These are phyloP conservation scores for Sphaerosporella brunnea DNA, from an alignment of 495 filamentous ascomycete genomes.

Conservation along the genomic window DNA sequence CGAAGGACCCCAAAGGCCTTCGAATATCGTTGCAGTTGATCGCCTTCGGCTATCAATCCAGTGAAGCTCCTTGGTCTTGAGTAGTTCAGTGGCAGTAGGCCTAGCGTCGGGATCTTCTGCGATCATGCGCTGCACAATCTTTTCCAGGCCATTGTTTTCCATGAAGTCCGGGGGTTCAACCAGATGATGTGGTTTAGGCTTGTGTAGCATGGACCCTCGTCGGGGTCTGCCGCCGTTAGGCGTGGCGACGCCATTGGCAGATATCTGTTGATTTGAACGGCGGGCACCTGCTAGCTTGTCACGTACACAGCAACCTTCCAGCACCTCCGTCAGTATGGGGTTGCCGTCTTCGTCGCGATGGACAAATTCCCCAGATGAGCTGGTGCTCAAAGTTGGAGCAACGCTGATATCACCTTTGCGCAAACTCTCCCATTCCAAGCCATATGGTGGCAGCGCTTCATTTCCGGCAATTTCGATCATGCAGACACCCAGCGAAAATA, in stretches of 20 bases:
- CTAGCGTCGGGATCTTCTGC: constrained; percentile 52
- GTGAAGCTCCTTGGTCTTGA: constrained; percentile 46
- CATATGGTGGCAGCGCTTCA: constrained; percentile 78
- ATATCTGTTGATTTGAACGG: constrained; percentile 25
- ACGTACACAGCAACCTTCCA: too few species aligned
- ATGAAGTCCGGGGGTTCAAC: constrained; percentile 70
- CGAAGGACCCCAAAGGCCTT: constrained; percentile 87
- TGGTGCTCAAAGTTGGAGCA: constrained; percentile 65
- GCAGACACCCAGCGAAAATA: constrained; percentile 85
- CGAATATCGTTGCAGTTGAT: constrained; percentile 76
- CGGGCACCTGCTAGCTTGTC: not conserved
- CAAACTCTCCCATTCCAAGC: constrained; percentile 69
- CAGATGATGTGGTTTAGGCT: constrained; percentile 43
- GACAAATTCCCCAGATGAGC: constrained; percentile 47
- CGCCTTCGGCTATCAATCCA: constrained; percentile 61
- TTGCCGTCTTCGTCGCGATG: constrained; percentile 31
- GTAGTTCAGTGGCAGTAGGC: constrained; percentile 54
- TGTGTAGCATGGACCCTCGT: constrained; percentile 32
- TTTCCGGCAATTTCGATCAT: constrained; percentile 89
- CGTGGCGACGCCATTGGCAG: constrained; percentile 21
- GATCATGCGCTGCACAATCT: constrained; percentile 80
- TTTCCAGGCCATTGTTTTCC: constrained; percentile 64
- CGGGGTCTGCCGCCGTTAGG: constrained; percentile 14
- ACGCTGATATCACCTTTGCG: constrained; percentile 73
- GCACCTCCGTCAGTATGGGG: constrained; percentile 50